Evolutionary conservation across 176 grass and related monocot species (phyloP), one percentile per base, ranked within the genome.

Genomic region (Thinopyrum elongatum): DNA sequence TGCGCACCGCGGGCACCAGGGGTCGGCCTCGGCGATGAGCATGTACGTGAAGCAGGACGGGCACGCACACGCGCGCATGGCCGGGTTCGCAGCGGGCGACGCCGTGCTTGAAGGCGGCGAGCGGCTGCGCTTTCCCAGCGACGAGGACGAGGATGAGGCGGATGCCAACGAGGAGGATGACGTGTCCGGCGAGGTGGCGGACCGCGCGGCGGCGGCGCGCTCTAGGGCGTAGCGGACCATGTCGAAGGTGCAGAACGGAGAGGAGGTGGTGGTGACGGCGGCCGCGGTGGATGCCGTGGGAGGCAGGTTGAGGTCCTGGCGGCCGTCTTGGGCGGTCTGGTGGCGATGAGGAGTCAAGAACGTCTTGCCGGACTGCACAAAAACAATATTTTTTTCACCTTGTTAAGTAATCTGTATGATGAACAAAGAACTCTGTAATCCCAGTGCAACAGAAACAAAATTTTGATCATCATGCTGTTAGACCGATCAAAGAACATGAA

Each of bases 21-120:
- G 93, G 75, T 90, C 70, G 0, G 6, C 68, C 42, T 83, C 84
- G 22, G 83, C 25, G 68, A 92, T 86, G 67, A 95, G 90, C 79
- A 95, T 90, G 42, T 95, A 95, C 1, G 87, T 92, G 51, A 95
- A 88, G 90, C 93, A 95, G 75, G 90, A 81, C 13, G 90, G 70
- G 80, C 93, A 95, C 3, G 90, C 90, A 30, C 85, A 79, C 4
- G 88, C 87, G 15, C 81, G 61, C 89, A 89, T 82, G 44, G 19
- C 19, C 22, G 73, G 76, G 41, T 19, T 57, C 78, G 60, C 81
- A 0, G 16, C 49, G 7, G 76, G 33, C 13, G 7, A 14, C 38
- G 31, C 22, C 31, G 33, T 57, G 25, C 23, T 67, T 19, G 62
- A 27, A 10, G 82, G 70, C 65, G 68, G 36, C n/a, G 80, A 84